Base-by-base conservation (phyloP, 192 early-diverging fungal species). In the Helicostylum pulchrum region DNA sequence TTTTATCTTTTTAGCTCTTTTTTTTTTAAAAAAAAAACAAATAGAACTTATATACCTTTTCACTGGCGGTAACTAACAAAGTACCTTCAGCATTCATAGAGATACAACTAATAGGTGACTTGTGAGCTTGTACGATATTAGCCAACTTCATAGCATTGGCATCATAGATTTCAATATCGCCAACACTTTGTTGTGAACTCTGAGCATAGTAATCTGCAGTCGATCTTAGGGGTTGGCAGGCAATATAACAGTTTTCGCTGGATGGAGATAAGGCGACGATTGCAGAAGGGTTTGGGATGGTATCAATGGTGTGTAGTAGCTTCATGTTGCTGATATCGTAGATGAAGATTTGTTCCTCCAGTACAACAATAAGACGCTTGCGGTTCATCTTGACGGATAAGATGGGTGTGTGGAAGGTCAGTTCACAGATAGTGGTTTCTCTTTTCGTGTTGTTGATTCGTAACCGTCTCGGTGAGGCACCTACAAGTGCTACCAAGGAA, bases 291-390 rank as follows among this genome's bases (percentile, higher is more conserved):
- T 96, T 97, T 0, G 92, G 92, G 63, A 85, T 90, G 5, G 94
- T 97, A 51, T 99, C 93, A 63, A 99, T 93, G 0, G 93, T 94
- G 62, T 96, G 90, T 43, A 96, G 78, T 7, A 96, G 82, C 74
- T 95, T 95, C 95, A 99, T 99, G 76, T 99, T 99, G 73, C 88
- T 86, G 56, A 97, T 96, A 66, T 98, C 95, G 77, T 97, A 96
- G n/a, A 97, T 87, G 71, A 92, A 97, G 52, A 97, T 94, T 61
- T 92, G 90, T 73, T 95, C 92, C 65, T 99, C 97, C 44, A 99
- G 82, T 43, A 95, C 90, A 8, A 96, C 95, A 34, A 97, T 86
- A 9, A 99, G 81, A 21, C 94, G 85, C 64, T 90, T 90, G 36
- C 95, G 82, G 80, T 99, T 99, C 59, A 99, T 81, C 77, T 96